Base-by-base conservation (phyloP, 73 alveolate genomes). In the Paramecium caudatum region DNA sequence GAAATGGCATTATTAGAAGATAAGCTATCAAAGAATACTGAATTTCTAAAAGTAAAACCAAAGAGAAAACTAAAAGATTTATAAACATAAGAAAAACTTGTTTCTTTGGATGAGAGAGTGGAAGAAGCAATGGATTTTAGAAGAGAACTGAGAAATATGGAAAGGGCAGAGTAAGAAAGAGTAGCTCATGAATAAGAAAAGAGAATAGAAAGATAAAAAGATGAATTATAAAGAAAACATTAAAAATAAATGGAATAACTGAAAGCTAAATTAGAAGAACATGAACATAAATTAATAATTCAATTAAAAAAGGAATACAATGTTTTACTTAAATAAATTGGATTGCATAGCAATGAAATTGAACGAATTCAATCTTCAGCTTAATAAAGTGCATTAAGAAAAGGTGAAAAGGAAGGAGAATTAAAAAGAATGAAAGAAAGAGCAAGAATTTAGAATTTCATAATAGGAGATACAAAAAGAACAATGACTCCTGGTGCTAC, bases 41-140 rank as follows among this genome's bases (percentile, higher is more conserved):
- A 96, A 61, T 91, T 98, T 9, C 90, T 96, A 48, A 96, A 97
- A 91, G 93, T 96, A 25, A 97, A 96, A 69, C 99, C 98, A 30
- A 94, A 93, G 47, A 94, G 95, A 61, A 96, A 94, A 70, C 96
- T 96, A 30, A 95, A 95, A 47, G 96, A 95, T 46, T 82, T 94
- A 68, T 93, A 96, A 34, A 95, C 95, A 82, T 95, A 97, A 81
- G 99, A 97, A 93, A 97, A 97, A 90, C 83, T 97, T 47, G 99
- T 96, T 7, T 98, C 99, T 13, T 94, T 95, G 80, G 97, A 96
- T 94, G 99, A 97, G 93, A 96, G 99, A 92, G 95, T 97, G 2
- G 99, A 97, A 94, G 99, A 97, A 92, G 99, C 99, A 2, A 91
- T 97, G 82, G 96, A 97, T 90, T 97, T 95, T 80, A 95, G 99